A percentile compares a stretch with the other conserved stretches of the same genome.
phyloP scores from a whole-genome alignment of 2,329 filamentous ascomycete genomes.

The Teratosphaeria pseudoeucalypti region DNA sequence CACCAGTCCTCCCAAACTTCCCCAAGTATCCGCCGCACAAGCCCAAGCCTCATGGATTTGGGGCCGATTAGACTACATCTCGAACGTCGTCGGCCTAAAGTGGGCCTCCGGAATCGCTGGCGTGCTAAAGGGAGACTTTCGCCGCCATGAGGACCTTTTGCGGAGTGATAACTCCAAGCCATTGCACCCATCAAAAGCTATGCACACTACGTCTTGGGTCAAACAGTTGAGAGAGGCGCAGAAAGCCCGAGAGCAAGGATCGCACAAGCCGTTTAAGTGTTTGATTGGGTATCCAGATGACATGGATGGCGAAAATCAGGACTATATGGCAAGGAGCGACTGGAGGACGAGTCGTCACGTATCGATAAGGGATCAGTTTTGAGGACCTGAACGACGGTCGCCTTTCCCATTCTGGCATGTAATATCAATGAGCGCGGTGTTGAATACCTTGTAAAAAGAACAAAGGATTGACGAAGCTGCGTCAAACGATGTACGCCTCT shows the following conservation, averaged over 20 bases:
- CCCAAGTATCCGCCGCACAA: slow-evolving; percentile 11
- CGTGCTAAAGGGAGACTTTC: slow-evolving; percentile 20
- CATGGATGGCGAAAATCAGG: not conserved
- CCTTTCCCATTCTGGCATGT: too few relatives aligned
- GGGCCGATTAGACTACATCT: slow-evolving; percentile 21
- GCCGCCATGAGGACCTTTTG: slow-evolving; percentile 1
- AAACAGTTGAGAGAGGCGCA: not conserved
- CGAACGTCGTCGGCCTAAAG: slow-evolving; percentile 14
- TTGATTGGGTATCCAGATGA: not conserved
- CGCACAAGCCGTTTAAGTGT: not conserved
- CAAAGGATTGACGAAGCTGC: too few relatives aligned
- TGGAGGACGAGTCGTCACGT: not conserved
- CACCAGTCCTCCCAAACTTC: not conserved
- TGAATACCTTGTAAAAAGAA: not conserved
- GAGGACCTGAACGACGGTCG: not conserved
- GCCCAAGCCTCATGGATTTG: slow-evolving; percentile 22
- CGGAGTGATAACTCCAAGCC: not conserved
- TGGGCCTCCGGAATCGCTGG: slow-evolving; percentile 24
- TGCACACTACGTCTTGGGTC: not conserved
- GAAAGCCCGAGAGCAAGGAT: not conserved
- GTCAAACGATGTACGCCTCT: too few relatives aligned
- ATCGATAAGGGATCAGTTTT: not conserved
- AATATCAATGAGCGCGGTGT: not conserved
- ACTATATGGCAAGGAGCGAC: not conserved
- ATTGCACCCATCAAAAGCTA: not conserved